Conservation (phyloP, 2,329 filamentous ascomycete genomes). For the Ceratocystis papillata region DNA sequence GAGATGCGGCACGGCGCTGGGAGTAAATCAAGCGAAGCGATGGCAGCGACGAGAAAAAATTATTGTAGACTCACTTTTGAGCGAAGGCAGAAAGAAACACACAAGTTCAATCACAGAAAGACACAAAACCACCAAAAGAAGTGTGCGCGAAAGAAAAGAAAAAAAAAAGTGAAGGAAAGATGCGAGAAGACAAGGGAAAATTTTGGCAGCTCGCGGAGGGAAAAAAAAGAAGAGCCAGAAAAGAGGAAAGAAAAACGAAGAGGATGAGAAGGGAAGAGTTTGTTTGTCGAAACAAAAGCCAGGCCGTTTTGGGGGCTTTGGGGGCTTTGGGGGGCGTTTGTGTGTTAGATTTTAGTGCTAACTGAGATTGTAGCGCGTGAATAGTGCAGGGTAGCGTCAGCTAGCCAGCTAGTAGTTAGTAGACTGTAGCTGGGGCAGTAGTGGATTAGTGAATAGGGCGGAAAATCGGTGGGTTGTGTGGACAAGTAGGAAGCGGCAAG, state of each 20-base stretch:
- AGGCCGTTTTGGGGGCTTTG: not conserved
- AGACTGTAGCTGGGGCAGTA: not conserved
- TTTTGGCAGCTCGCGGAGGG: slow-evolving; percentile 26
- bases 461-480: not conserved
- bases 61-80: slow-evolving; percentile 41
- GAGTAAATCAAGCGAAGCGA: slow-evolving; percentile 15
- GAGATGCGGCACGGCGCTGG: slow-evolving; percentile 14
- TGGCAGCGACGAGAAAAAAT: slow-evolving; percentile 18
- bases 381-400: slow-evolving; percentile 7
- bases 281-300: slow-evolving; percentile 18
- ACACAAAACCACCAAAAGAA: slow-evolving; percentile 28
- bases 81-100: slow-evolving; percentile 31
- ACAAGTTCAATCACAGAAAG: slow-evolving; percentile 27
- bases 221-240: slow-evolving; percentile 24
- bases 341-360: slow-evolving; percentile 14
- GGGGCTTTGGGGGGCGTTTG: slow-evolving; percentile 1
- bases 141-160: slow-evolving; percentile 36
- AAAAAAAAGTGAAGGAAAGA: slow-evolving; percentile 28
- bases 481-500: not conserved
- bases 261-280: slow-evolving; percentile 24
- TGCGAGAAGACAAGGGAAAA: slow-evolving; percentile 31
- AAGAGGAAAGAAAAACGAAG: slow-evolving; percentile 17
- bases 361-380: not conserved
- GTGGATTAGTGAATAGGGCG: not conserved
- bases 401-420: not conserved